A percentile compares a stretch with the other conserved stretches of the same genome.
Conservation (phyloP, 192 early-diverging fungal species). For the Backusella australiensis region DNA sequence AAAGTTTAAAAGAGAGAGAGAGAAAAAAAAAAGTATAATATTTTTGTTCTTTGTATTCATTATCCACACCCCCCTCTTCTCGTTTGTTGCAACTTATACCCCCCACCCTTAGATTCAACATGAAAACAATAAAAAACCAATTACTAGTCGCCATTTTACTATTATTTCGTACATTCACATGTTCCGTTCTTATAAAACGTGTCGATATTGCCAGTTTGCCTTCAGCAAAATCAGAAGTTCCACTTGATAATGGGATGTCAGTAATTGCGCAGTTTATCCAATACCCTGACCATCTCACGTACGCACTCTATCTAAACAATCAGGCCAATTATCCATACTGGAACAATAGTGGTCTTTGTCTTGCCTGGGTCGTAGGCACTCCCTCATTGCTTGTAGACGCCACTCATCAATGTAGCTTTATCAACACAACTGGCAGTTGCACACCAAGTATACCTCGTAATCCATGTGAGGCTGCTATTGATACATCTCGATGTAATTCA, state of each 20-base stretch:
- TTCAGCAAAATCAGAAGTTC: conserved; percentile 6
- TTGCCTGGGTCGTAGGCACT: conserved; percentile 17
- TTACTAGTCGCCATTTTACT: neutral
- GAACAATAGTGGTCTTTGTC: conserved; percentile 2
- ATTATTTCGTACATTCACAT: neutral
- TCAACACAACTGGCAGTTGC: neutral
- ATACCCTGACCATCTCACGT: conserved; percentile 11
- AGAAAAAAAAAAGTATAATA: neutral
- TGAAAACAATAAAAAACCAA: neutral
- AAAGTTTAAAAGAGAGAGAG: neutral
- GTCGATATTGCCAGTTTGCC: neutral
- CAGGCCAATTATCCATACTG: conserved; percentile 8
- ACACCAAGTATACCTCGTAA: neutral
- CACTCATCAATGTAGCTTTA: conserved; percentile 20
- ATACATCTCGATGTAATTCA: conserved; percentile 7
- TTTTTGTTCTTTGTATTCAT: neutral
- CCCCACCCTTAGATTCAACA: neutral
- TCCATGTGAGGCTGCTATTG: conserved; percentile 8
- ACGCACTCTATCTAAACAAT: conserved; percentile 14
- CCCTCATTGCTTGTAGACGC: conserved; percentile 16
- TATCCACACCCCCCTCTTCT: neutral
- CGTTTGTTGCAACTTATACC: neutral
- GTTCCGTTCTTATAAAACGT: neutral
- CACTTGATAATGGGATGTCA: conserved; percentile 22
- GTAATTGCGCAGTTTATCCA: conserved; percentile 18